phyloP scores from a whole-genome alignment of 495 filamentous ascomycete species.

The Hypoxylon trugodes region DNA sequence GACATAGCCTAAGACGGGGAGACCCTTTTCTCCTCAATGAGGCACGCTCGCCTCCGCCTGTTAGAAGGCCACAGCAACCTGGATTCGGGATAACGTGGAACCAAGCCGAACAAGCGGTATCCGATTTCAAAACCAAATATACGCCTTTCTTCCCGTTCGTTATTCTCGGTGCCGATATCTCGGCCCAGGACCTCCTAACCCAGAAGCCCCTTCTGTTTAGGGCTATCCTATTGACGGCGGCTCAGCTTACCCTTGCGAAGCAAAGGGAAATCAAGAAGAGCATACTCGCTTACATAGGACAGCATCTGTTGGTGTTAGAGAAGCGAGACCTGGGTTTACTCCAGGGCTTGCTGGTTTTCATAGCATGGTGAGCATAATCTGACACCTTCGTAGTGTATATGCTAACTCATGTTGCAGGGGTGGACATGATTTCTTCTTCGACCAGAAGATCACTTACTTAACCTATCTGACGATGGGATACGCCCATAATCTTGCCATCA shows the following conservation, averaged over 20 bases:
- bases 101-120: slow-evolving; percentile 43
- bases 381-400: not conserved
- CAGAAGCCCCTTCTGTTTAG: slow-evolving; percentile 46
- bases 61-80: slow-evolving; percentile 14
- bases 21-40: not conserved
- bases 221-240: slow-evolving; percentile 39
- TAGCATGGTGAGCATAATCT: slow-evolving; percentile 40
- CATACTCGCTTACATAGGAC: slow-evolving; percentile 45
- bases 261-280: slow-evolving; percentile 39
- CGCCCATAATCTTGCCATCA: slow-evolving; percentile 48
- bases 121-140: slow-evolving; percentile 37
- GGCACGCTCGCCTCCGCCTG: not conserved
- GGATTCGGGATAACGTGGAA: slow-evolving; percentile 46
- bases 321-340: slow-evolving; percentile 44
- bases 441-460: slow-evolving; percentile 40
- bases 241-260: slow-evolving; percentile 38
- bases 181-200: slow-evolving; percentile 31
- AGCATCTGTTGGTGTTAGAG: slow-evolving; percentile 43
- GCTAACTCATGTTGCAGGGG: slow-evolving; percentile 24
- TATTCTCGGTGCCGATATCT: slow-evolving; percentile 36
- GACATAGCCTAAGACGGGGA: not conserved
- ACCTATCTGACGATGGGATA: slow-evolving; percentile 45
- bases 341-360: slow-evolving; percentile 44
- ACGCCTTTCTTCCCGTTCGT: slow-evolving; percentile 48
- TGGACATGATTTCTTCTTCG: slow-evolving; percentile 38